Evolutionary conservation across 768 basidiomycete species (phyloP), one percentile per base, ranked within the genome.

Genomic region (Gautieria morchelliformis): DNA sequence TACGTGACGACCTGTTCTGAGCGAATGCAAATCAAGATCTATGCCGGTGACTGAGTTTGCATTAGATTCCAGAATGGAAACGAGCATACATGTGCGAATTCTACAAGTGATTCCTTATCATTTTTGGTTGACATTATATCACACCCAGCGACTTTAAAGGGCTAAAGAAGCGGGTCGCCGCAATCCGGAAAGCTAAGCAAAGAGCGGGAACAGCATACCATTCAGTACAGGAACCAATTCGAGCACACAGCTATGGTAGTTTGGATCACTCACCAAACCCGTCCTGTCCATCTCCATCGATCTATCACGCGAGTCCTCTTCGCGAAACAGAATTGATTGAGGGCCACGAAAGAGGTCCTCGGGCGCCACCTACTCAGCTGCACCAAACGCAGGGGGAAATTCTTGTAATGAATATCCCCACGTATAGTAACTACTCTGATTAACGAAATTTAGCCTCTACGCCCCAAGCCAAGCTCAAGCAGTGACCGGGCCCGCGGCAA

Each of bases 21-120:
- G 17, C 45, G 33, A 55, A 33, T 58, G n/a, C 35, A 14, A 14
- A 3, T 30, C 8, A 32, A n/a, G 17, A 14, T 32, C 33, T 33
- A 40, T 54, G 27, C 15, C 39, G 32, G 52, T n/a, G n/a, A n/a
- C n/a, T n/a, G n/a, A n/a, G n/a, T 55, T 30, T 35, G 20, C 24
- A 32, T 56, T 48, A 89, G 88, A 82, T 78, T 32, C 81, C 85
- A 1, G 88, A 89, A 69, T 90, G 84, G 84, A 81, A 82, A 61
- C 79, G 74, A 61, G 82, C 80, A 2, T 84, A 87, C 65, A 84
- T 85, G 84, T 80, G 58, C 39, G 73, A 67, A 4, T 40, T 30
- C n/a, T 55, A 41, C 44, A 40, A 51, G 19, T 33, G 19, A 42
- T 15, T 24, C n/a, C 22, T 45, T 52, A 24, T 53, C 20, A 19